A percentile compares a stretch with the other conserved stretches of the same genome.
Evolutionary conservation across 192 early-diverging fungal genomes (phyloP).

Genomic region (Entophlyctis luteolus): DNA sequence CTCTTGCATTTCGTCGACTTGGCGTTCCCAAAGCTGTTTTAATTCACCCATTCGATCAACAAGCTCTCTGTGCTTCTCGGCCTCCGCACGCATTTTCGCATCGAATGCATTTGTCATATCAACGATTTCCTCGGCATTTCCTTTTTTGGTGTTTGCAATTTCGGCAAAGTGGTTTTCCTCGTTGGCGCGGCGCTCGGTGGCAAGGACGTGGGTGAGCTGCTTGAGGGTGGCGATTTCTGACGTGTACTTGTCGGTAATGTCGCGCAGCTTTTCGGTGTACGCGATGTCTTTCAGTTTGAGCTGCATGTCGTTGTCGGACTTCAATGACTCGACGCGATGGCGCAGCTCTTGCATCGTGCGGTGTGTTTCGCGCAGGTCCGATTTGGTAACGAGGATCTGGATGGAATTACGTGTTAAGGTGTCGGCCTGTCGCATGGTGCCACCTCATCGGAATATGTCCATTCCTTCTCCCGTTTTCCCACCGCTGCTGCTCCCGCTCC

Average conservation of each 20-base stretch:
- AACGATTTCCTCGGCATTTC: constrained; percentile 32
- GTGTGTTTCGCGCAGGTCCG: constrained; percentile 46
- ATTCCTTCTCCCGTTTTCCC: constrained; percentile 48
- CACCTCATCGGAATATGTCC: constrained; percentile 51
- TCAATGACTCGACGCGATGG: constrained; percentile 50
- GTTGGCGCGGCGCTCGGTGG: constrained; percentile 37
- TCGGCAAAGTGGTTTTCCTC: constrained; percentile 30
- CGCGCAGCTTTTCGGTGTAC: constrained; percentile 45
- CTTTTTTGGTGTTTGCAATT: constrained; percentile 21
- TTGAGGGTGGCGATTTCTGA: constrained; percentile 49
- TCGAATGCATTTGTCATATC: constrained; percentile 37
- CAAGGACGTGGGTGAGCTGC: constrained; percentile 28
- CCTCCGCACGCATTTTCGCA: constrained; percentile 46
- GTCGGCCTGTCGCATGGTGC: neutral
- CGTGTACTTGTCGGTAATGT: constrained; percentile 46
- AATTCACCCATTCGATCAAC: constrained; percentile 23
- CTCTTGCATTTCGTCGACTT: constrained; percentile 38
- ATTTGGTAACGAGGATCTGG: constrained; percentile 52
- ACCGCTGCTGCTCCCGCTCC: too few relatives aligned
- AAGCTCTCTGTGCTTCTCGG: constrained; percentile 39
- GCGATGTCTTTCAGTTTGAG: constrained; percentile 46
- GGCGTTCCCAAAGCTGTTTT: constrained; percentile 42
- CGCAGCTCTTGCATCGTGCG: constrained; percentile 37
- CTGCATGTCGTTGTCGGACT: constrained; percentile 48
- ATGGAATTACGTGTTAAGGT: neutral